Percentiles rank a stretch among this genome's conserved stretches.
Evolutionary conservation across 2,329 filamentous ascomycete species (phyloP).

Genomic region (Hymenoscyphus salicellus): DNA sequence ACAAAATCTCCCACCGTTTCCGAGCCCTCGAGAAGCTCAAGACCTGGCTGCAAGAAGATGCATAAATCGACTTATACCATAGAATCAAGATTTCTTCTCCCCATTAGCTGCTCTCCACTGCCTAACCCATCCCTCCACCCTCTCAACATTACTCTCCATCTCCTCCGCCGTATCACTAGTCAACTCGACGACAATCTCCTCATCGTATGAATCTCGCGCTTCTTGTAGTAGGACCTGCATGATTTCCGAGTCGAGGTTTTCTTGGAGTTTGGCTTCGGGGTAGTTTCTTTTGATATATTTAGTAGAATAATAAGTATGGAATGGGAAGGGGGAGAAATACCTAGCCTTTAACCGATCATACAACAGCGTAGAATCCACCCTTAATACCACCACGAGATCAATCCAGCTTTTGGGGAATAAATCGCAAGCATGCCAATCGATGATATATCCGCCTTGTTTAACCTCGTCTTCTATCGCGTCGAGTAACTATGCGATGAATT

Average conservation of each 20-base stretch:
- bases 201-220: slow-evolving; percentile 80
- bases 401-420: slow-evolving; percentile 91
- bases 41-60: slow-evolving; percentile 60
- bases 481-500: slow-evolving; percentile 57
- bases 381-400: slow-evolving; percentile 87
- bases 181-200: slow-evolving; percentile 85
- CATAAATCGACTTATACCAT: slow-evolving; percentile 7
- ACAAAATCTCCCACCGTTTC: slow-evolving; percentile 86
- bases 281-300: slow-evolving; percentile 60
- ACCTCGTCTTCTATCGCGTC: slow-evolving; percentile 85
- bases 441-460: slow-evolving; percentile 75
- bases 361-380: slow-evolving; percentile 73
- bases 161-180: slow-evolving; percentile 78
- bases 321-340: slow-evolving; percentile 40
- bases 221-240: slow-evolving; percentile 94
- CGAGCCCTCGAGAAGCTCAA: slow-evolving; percentile 86
- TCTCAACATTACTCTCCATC: slow-evolving; percentile 82
- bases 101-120: slow-evolving; percentile 73
- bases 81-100: slow-evolving; percentile 17
- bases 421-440: slow-evolving; percentile 98
- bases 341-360: slow-evolving; percentile 80
- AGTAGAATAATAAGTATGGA: neutral
- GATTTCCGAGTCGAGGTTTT: slow-evolving; percentile 95
- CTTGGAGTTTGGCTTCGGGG: slow-evolving; percentile 81
- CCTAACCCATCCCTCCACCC: slow-evolving; percentile 77